phyloP scores from a whole-genome alignment of 768 basidiomycete species.

The Strobilomyces dryophilus region DNA sequence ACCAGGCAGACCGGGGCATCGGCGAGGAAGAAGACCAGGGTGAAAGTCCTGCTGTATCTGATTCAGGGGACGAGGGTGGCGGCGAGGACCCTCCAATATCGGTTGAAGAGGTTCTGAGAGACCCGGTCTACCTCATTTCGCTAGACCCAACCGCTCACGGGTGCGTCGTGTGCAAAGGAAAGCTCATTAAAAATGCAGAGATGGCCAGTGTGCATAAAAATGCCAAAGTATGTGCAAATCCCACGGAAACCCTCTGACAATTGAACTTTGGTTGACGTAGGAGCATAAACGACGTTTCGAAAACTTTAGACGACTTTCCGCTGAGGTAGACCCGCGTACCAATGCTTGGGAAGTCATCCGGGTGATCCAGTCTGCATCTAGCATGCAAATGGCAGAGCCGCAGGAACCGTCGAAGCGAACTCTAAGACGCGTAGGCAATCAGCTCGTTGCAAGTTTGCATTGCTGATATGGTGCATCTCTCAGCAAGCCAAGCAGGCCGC shows the following conservation, averaged over 20 bases:
- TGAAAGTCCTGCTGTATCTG: constrained; percentile 10
- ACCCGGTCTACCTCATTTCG: constrained; percentile 61
- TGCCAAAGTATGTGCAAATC: constrained; percentile 54
- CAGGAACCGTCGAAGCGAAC: constrained; percentile 52
- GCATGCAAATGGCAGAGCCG: constrained; percentile 2
- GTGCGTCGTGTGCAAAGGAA: constrained; percentile 71
- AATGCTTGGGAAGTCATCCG: constrained; percentile 46
- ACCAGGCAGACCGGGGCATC: constrained; percentile 15
- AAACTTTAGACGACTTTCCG: constrained; percentile 43
- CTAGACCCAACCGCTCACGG: constrained; percentile 50
- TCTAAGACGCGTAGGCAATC: constrained; percentile 52
- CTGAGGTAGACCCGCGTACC: constrained; percentile 35
- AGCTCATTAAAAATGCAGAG: constrained; percentile 55
- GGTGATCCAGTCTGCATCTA: constrained; percentile 5
- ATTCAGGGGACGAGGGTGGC: constrained; percentile 23
- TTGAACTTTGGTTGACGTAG: constrained; percentile 31
- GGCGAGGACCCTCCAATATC: constrained; percentile 44
- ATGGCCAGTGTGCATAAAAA: constrained; percentile 56
- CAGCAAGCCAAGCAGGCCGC: constrained; percentile 46
- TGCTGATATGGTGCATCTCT: background rate
- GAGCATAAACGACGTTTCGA: constrained; percentile 60
- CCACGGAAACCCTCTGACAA: background rate
- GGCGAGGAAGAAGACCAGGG: constrained; percentile 25
- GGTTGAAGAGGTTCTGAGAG: constrained; percentile 53
- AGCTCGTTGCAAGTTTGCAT: background rate